Percentiles rank a stretch among this genome's conserved stretches.
phyloP scores from a whole-genome alignment of 371 early-diverging fungal genomes.

The Mucor mucedo region DNA sequence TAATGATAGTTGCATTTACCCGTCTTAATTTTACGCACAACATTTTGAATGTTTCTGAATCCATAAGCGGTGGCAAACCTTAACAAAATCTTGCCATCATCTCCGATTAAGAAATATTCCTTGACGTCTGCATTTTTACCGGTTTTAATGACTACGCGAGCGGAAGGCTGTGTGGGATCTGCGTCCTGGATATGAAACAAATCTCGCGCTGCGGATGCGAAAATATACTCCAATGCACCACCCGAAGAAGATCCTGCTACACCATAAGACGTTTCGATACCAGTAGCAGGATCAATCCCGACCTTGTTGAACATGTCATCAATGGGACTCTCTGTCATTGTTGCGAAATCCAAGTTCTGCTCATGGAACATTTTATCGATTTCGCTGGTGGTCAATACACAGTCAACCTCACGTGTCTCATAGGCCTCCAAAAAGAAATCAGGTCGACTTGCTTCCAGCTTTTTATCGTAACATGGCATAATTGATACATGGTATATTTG shows the following conservation, averaged over 20 bases:
- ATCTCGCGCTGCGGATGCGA: slow-evolving; percentile 79
- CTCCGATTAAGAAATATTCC: slow-evolving; percentile 63
- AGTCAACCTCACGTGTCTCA: slow-evolving; percentile 90
- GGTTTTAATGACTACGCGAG: slow-evolving; percentile 56
- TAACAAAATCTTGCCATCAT: slow-evolving; percentile 59
- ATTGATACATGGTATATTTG: slow-evolving; percentile 90
- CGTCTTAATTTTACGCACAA: slow-evolving; percentile 85
- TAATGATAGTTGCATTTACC: slow-evolving; percentile 79
- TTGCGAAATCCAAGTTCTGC: slow-evolving; percentile 51
- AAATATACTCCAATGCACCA: slow-evolving; percentile 86
- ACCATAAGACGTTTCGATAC: slow-evolving; percentile 55
- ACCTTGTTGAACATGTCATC: slow-evolving; percentile 63
- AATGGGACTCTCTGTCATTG: slow-evolving; percentile 56
- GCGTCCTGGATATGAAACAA: slow-evolving; percentile 72
- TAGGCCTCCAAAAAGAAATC: slow-evolving; percentile 86
- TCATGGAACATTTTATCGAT: slow-evolving; percentile 84
- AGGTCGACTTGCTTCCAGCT: slow-evolving; percentile 92
- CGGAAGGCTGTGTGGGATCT: slow-evolving; percentile 10
- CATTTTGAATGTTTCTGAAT: slow-evolving; percentile 95
- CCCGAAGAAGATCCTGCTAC: slow-evolving; percentile 87
- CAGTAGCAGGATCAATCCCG: slow-evolving; percentile 43
- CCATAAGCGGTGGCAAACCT: slow-evolving; percentile 91
- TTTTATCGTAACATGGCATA: slow-evolving; percentile 99
- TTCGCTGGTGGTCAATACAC: slow-evolving; percentile 89
- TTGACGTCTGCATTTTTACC: slow-evolving; percentile 87